Conservation (phyloP, 495 filamentous ascomycete genomes). For the Penicillium ochrochloron region DNA sequence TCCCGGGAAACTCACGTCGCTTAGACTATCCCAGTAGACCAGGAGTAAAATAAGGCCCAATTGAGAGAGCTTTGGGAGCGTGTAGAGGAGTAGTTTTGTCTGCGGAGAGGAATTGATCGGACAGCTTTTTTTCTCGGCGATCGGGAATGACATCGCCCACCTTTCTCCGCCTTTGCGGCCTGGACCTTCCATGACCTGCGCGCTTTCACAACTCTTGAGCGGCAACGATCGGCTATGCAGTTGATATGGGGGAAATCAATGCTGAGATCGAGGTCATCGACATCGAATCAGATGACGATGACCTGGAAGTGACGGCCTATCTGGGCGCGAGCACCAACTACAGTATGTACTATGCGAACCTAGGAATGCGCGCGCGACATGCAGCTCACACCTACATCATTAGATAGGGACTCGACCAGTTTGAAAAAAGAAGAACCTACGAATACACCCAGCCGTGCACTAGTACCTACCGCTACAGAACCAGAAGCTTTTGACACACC, state of each 20-base stretch:
- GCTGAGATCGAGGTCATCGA: conserved; percentile 31
- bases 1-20: neutral
- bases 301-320: conserved; percentile 40
- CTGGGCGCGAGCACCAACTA: conserved; percentile 11
- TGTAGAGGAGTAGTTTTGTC: conserved; percentile 11
- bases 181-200: neutral
- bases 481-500: conserved; percentile 12
- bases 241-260: conserved; percentile 18
- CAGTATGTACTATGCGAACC: conserved; percentile 20
- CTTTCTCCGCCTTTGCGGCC: conserved; percentile 22
- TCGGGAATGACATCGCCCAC: conserved; percentile 33
- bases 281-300: conserved; percentile 47
- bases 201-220: conserved; percentile 1
- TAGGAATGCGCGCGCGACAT: conserved; percentile 18
- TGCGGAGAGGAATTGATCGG: conserved; percentile 15
- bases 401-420: neutral
- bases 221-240: conserved; percentile 18
- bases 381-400: conserved; percentile 23
- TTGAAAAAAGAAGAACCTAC: conserved; percentile 2
- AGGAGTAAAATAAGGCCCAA: neutral
- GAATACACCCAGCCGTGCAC: neutral
- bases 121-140: conserved; percentile 29
- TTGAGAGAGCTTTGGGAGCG: conserved; percentile 1
- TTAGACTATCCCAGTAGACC: neutral
- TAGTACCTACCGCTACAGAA: conserved; percentile 2